Evolutionary conservation across 805 yeast species (phyloP).

Genomic region (Suhomyces emberorum): DNA sequence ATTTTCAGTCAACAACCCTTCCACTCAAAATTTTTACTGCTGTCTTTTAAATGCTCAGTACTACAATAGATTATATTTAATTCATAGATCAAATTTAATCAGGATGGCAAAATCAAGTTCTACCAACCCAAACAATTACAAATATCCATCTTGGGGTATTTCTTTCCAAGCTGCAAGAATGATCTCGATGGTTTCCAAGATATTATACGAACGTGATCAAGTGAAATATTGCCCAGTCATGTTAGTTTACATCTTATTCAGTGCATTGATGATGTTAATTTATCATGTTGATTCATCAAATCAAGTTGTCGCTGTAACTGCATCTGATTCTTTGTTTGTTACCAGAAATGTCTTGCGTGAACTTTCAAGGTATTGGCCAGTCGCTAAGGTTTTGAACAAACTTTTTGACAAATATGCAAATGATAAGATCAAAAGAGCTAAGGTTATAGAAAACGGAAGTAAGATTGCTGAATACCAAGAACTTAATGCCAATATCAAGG

Average conservation of each 20-base stretch:
- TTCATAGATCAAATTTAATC: conserved; percentile 66
- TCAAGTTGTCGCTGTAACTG: conserved; percentile 39
- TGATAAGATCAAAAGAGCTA: conserved; percentile 40
- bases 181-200: conserved; percentile 62
- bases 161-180: conserved; percentile 80
- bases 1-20: conserved; percentile 54
- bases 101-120: conserved; percentile 44
- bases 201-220: conserved; percentile 48
- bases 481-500: conserved; percentile 21
- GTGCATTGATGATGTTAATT: conserved; percentile 68
- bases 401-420: conserved; percentile 42
- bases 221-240: conserved; percentile 55
- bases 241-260: conserved; percentile 55
- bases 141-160: conserved; percentile 74
- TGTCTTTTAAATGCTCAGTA: conserved; percentile 65
- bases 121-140: conserved; percentile 41
- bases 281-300: conserved; percentile 56
- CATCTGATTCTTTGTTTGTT: conserved; percentile 39
- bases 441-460: conserved; percentile 36
- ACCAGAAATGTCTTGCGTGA: conserved; percentile 37
- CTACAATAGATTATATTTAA: conserved; percentile 66
- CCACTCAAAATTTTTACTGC: conserved; percentile 53
- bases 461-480: conserved; percentile 40
- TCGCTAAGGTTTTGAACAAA: conserved; percentile 34
- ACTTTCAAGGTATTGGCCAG: conserved; percentile 37